Conservation (phyloP, 306 rosid species). For the Cyamopsis tetragonoloba region DNA sequence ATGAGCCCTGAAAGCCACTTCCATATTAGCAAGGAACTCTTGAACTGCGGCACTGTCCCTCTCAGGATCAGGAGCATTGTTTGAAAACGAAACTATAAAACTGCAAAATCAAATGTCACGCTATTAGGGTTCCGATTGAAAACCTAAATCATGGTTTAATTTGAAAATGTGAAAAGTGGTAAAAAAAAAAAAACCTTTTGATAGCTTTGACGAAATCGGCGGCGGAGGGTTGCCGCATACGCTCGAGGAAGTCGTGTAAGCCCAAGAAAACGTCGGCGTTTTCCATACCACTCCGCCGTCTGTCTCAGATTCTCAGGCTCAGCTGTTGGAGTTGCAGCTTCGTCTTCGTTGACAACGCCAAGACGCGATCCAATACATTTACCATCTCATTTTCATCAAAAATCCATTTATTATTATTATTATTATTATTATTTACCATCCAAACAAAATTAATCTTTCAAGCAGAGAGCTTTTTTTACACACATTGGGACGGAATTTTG, state of each 20-base stretch:
- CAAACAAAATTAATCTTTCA: too few species aligned
- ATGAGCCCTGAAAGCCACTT: conserved; percentile 91
- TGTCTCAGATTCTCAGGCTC: too few species aligned
- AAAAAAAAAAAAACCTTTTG: conserved; percentile 48
- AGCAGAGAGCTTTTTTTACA: too few species aligned
- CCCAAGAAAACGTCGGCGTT: conserved; percentile 88
- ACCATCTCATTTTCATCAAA: not conserved
- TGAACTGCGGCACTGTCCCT: conserved; percentile 77
- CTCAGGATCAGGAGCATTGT: conserved; percentile 86
- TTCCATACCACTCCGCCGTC: conserved; percentile 54
- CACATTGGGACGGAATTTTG: too few species aligned
- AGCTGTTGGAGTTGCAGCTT: not conserved
- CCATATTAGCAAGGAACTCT: conserved; percentile 79
- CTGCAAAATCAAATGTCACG: conserved; percentile 47
- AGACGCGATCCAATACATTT: conserved; percentile 21
- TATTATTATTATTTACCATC: too few species aligned
- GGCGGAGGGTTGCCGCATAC: conserved; percentile 97
- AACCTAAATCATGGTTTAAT: not conserved
- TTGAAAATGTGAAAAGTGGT: not conserved
- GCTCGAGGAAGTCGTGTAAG: conserved; percentile 86
- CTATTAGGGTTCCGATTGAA: conserved; percentile 22
- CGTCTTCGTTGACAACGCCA: conserved; percentile 24
- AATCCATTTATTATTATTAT: too few species aligned
- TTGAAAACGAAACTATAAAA: conserved; percentile 83
- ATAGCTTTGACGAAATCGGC: conserved; percentile 93